Conservation (phyloP, 768 basidiomycete genomes). For the Mycena capillaripes region DNA sequence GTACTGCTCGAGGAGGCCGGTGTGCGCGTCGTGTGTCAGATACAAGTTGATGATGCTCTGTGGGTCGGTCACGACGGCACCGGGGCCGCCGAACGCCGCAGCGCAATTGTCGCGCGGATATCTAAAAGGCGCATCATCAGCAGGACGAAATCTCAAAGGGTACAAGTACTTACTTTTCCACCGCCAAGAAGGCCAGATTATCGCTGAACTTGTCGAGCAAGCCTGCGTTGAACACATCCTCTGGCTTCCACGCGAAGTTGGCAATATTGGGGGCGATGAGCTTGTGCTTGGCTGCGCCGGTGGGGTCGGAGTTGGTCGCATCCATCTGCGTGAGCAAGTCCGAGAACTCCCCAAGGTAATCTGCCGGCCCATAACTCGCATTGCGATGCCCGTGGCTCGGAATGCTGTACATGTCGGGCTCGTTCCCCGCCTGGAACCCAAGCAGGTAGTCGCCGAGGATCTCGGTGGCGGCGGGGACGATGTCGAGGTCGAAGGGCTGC, state of each 20-base stretch:
- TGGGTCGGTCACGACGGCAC: slow-evolving; percentile 41
- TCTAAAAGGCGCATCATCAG: slow-evolving; percentile 5
- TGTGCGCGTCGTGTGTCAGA: slow-evolving; percentile 58
- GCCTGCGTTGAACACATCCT: slow-evolving; percentile 49
- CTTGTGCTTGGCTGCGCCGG: slow-evolving; percentile 32
- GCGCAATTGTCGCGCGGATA: slow-evolving; percentile 53
- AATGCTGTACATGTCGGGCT: background rate
- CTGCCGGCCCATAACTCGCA: background rate
- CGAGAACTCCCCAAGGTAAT: background rate
- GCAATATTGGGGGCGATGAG: slow-evolving; percentile 64
- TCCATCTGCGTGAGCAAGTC: background rate
- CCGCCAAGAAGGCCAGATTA: slow-evolving; percentile 52
- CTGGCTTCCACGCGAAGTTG: slow-evolving; percentile 48
- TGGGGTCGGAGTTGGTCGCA: background rate
- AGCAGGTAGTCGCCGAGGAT: slow-evolving; percentile 25
- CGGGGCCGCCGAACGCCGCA: slow-evolving; percentile 38
- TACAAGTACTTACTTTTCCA: slow-evolving; percentile 45
- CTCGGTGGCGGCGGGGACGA: slow-evolving; percentile 6
- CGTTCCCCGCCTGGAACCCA: slow-evolving; percentile 17
- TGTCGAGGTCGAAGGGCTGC: slow-evolving; percentile 9
- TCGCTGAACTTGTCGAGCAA: slow-evolving; percentile 46
- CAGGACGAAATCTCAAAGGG: background rate
- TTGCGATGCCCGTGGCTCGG: background rate
- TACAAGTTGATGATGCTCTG: slow-evolving; percentile 58
- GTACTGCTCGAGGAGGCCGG: slow-evolving; percentile 52